These are phyloP conservation scores for Ballota nigra DNA, from an alignment of 257 asterid species.

Conservation along the genomic window DNA sequence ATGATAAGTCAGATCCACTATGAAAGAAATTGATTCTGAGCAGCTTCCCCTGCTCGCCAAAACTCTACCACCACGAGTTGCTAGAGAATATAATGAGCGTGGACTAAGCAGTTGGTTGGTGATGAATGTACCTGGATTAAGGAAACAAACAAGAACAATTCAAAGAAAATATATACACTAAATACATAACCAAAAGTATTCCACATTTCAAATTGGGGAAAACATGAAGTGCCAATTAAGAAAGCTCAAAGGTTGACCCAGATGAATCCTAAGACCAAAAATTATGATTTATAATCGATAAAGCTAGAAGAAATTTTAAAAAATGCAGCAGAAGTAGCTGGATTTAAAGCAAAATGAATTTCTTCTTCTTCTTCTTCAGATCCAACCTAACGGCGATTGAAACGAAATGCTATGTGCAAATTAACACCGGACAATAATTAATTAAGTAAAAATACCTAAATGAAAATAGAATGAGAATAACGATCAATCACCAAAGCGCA, in stretches of 20 bases:
- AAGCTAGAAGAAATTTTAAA: not conserved
- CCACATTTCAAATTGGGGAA: slow-evolving; percentile 3
- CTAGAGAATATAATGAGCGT: slow-evolving; percentile 8
- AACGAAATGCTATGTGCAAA: not conserved
- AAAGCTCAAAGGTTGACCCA: not conserved
- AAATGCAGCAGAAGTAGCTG: slow-evolving; percentile 17
- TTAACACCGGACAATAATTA: slow-evolving; percentile 10
- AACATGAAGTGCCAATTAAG: slow-evolving; percentile 1
- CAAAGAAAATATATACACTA: not conserved
- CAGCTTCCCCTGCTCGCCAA: slow-evolving; percentile 27
- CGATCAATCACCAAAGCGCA: slow-evolving; percentile 19
- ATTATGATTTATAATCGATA: not conserved
- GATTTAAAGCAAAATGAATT: not conserved
- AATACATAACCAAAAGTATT: slow-evolving; percentile 6
- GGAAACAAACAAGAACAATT: slow-evolving; percentile 15
- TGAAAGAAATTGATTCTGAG: not conserved
- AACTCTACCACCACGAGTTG: slow-evolving; percentile 11
- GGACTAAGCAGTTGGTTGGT: slow-evolving; percentile 14
- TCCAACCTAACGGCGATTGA: slow-evolving; percentile 26
- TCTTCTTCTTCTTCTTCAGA: slow-evolving; percentile 12
- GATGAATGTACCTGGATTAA: slow-evolving; percentile 18
- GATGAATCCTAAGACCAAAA: not conserved
- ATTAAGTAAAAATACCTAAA: slow-evolving; percentile 12
- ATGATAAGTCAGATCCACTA: slow-evolving; percentile 9
- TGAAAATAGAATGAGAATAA: not conserved